phyloP scores from a whole-genome alignment of 2,329 filamentous ascomycete genomes.

The Fusarium sp. region DNA sequence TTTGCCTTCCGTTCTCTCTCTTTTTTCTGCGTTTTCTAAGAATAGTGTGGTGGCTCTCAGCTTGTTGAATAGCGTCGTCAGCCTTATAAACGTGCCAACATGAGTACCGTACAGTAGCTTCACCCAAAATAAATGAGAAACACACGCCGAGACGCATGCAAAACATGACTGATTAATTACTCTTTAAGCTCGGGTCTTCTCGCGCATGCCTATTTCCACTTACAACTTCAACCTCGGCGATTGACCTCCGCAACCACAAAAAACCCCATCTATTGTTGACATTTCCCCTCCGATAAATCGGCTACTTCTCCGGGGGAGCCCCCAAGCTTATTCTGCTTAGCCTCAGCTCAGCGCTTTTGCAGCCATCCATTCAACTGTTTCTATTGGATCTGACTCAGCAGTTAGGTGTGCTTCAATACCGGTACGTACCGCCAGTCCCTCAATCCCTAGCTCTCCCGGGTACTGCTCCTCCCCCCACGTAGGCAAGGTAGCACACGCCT shows the following conservation, averaged over 20 bases:
- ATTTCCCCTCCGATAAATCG: slow-evolving; percentile 33
- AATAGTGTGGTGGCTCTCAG: slow-evolving; percentile 8
- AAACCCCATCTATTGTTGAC: slow-evolving; percentile 15
- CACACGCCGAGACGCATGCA: slow-evolving; percentile 34
- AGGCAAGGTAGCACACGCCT: slow-evolving; percentile 37
- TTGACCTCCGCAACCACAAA: slow-evolving; percentile 28
- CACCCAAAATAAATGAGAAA: slow-evolving; percentile 1
- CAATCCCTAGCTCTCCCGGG: slow-evolving; percentile 21
- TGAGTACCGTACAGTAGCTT: neutral
- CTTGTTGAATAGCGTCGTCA: slow-evolving; percentile 23
- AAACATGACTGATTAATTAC: slow-evolving; percentile 16
- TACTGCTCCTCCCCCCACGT: slow-evolving; percentile 26
- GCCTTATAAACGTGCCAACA: slow-evolving; percentile 22
- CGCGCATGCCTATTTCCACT: slow-evolving; percentile 25
- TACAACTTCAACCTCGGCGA: slow-evolving; percentile 33
- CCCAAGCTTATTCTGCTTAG: slow-evolving; percentile 29
- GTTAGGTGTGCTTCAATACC: neutral
- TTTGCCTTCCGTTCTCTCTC: neutral
- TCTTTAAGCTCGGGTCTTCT: slow-evolving; percentile 30
- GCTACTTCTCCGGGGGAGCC: slow-evolving; percentile 18
- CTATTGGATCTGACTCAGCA: slow-evolving; percentile 40
- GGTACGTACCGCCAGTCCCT: slow-evolving; percentile 22
- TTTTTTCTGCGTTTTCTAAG: neutral
- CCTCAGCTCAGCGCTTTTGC: slow-evolving; percentile 29
- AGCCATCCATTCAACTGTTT: slow-evolving; percentile 29